Evolutionary conservation across 2,329 filamentous ascomycete genomes (phyloP), one percentile per base, ranked within the genome.

Genomic region (Aspergillus transmontanensis): DNA sequence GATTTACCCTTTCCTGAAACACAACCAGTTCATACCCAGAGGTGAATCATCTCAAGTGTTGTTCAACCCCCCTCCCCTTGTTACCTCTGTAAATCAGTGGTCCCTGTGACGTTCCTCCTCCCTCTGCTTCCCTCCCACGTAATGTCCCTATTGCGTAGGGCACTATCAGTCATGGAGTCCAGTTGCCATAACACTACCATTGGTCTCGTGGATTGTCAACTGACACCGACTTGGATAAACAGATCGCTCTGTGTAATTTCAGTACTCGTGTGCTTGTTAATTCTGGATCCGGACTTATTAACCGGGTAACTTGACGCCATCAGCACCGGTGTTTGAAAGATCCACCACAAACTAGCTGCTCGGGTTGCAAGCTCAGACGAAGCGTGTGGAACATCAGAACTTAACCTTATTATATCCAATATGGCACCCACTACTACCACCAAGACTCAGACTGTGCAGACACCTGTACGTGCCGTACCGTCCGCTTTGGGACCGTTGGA

Each of bases 351-450:
- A 26, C 26, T 50, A 50, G 46, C 46, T 30, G 46, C 19, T 50
- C 23, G 26, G 26, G 12, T 30, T 50, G 26, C 48, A 51, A 16
- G 48, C n/a, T n/a, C 48, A 32, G 30, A 14, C 46, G 46, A 50
- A 19, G 45, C 23, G 46, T 50, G 46, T 45, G 28, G 19, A 51
- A 51, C 48, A n/a, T 34, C 48, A 51, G 48, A 19, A 51, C 19
- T 51, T n/a, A 51, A 32, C 48, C 28, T 34, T 48, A 32, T 32
- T 46, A 58, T 58, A 58, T 50, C 19, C 62, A 62, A 50, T 58
- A 75, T 75, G 73, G 71, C 73, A n/a, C 68, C 73, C 32, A 65
- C 68, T 48, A 72, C 67, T 21, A 70, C 71, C 53, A 67, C 69
- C 54, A 72, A 72, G 63, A 72, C 68, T 65, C 71, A 72, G 64